phyloP scores from a whole-genome alignment of 345 rosid species.

The Trapa bicornis region DNA sequence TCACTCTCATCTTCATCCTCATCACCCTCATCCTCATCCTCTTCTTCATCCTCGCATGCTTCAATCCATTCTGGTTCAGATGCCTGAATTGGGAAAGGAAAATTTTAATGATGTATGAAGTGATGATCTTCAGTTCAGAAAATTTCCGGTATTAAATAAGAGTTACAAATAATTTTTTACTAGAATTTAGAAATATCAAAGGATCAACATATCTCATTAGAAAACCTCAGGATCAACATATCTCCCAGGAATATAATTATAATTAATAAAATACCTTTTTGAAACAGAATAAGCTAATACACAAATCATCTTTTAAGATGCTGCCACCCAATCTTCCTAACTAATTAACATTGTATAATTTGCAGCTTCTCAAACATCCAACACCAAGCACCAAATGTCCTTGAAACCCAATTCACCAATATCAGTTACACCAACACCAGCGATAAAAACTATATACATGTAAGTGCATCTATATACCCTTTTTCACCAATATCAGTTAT shows the following conservation, averaged over 20 bases:
- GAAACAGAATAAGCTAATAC: not conserved
- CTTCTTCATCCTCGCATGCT: constrained; percentile 77
- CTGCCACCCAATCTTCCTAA: too few relatives aligned
- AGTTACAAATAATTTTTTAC: not conserved
- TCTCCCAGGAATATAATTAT: not conserved
- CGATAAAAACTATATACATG: not conserved
- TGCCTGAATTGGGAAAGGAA: constrained; percentile 32
- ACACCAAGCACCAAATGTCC: too few relatives aligned
- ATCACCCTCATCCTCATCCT: constrained; percentile 36
- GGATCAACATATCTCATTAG: not conserved
- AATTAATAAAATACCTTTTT: not conserved
- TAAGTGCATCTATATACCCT: not conserved
- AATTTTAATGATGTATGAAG: not conserved
- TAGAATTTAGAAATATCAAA: not conserved
- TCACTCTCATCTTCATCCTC: constrained; percentile 50
- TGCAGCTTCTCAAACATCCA: too few relatives aligned
- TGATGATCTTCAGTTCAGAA: not conserved
- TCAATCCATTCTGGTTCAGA: constrained; percentile 90
- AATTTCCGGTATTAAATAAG: not conserved
- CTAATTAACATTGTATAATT: too few relatives aligned
- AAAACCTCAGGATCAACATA: not conserved
- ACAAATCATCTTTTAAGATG: not conserved
- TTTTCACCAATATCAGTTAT: too few relatives aligned
- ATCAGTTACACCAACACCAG: too few relatives aligned
- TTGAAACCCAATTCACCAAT: too few relatives aligned